Evolutionary conservation across 768 basidiomycete species (phyloP).

Genomic region (Tricholoma terreum): DNA sequence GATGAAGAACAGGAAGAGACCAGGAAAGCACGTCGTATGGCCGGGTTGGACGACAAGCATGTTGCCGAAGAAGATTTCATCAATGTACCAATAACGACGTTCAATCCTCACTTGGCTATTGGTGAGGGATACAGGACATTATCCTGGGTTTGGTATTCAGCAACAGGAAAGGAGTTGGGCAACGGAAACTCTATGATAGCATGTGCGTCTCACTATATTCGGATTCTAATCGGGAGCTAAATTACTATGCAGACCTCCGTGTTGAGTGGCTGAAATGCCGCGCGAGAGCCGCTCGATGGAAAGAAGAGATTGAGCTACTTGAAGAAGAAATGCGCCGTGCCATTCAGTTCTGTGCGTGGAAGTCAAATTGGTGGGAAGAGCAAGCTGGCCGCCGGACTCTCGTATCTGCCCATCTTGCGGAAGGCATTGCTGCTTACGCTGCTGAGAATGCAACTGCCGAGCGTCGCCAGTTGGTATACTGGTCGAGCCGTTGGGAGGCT

Average conservation of each 20-base stretch:
- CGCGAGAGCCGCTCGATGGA: conserved; percentile 18
- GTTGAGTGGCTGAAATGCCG: conserved; percentile 21
- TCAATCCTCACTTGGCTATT: not conserved
- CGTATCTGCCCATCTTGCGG: not conserved
- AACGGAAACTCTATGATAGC: not conserved
- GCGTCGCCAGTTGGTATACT: not conserved
- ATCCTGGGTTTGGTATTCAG: conserved; percentile 13
- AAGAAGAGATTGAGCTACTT: conserved; percentile 22
- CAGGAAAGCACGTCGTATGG: not conserved
- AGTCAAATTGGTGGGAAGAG: conserved; percentile 11
- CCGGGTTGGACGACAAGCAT: not conserved
- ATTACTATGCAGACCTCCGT: conserved; percentile 7
- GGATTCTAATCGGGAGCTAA: not conserved
- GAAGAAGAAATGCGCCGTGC: conserved; percentile 27
- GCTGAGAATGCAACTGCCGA: not conserved
- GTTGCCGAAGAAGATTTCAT: not conserved
- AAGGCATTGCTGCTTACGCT: not conserved
- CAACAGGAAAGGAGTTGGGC: conserved; percentile 1
- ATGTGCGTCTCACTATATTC: not conserved
- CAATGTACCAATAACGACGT: not conserved
- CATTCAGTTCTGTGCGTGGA: conserved; percentile 17
- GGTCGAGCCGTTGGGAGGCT: not conserved
- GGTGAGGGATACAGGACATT: conserved; percentile 8
- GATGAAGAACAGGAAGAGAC: no score
- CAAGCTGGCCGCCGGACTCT: not conserved